phyloP scores from a whole-genome alignment of 2,329 filamentous ascomycete species.

The Fusarium scirpi region DNA sequence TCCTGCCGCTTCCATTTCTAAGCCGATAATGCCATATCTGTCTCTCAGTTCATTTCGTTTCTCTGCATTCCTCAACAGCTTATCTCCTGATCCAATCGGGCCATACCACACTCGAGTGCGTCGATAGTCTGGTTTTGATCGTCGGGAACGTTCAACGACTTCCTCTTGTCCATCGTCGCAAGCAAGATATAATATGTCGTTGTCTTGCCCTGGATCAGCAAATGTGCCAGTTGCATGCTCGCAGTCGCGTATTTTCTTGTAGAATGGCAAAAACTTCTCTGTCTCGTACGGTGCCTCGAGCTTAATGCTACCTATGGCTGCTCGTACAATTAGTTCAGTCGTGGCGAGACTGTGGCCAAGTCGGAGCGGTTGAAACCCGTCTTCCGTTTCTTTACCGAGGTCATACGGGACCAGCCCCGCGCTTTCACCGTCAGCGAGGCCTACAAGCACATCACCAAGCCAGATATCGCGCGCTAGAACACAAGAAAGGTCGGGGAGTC shows the following conservation, averaged over 20 bases:
- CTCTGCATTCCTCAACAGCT: conserved; percentile 46
- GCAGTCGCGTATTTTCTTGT: conserved; percentile 41
- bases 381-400: conserved; percentile 51
- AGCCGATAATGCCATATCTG: conserved; percentile 47
- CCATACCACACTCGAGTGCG: conserved; percentile 19
- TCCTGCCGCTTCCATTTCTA: conserved; percentile 49
- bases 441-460: conserved; percentile 54
- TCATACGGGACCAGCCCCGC: conserved; percentile 51
- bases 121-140: background rate
- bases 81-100: conserved; percentile 50
- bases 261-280: conserved; percentile 39
- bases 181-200: conserved; percentile 42
- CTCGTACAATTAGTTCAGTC: conserved; percentile 50
- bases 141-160: background rate
- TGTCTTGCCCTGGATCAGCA: conserved; percentile 49
- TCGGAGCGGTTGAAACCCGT: conserved; percentile 46
- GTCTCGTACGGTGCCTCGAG: conserved; percentile 42
- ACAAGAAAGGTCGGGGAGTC: conserved; percentile 48
- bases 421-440: conserved; percentile 40
- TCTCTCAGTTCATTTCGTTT: conserved; percentile 46
- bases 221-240: conserved; percentile 46
- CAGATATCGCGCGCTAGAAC: conserved; percentile 50
- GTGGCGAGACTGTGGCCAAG: conserved; percentile 43
- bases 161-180: background rate
- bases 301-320: conserved; percentile 52